Percentiles rank a stretch among this genome's conserved stretches.
These are phyloP conservation scores for Posidonia australis DNA, from an alignment of 106 monocot genomes.

Conservation along the genomic window DNA sequence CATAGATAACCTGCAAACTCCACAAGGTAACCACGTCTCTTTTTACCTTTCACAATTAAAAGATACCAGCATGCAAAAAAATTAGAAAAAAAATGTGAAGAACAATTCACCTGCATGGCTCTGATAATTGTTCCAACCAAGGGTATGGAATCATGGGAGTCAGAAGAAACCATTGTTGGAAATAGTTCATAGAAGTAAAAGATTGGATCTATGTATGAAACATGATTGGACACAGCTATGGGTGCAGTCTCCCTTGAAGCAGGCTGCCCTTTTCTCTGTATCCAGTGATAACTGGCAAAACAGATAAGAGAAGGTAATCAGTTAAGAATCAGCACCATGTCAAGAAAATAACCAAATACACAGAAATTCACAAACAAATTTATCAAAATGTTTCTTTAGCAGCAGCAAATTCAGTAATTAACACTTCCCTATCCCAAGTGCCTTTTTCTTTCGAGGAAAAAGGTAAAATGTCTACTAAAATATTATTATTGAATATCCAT, in stretches of 20 bases:
- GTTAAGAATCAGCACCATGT: too few species aligned
- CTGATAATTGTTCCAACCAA: constrained; percentile 96
- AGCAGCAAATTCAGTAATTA: too few species aligned
- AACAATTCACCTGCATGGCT: constrained; percentile 80
- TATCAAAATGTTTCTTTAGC: too few species aligned
- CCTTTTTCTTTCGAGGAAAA: too few species aligned
- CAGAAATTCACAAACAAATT: too few species aligned
- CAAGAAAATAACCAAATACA: too few species aligned
- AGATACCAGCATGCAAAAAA: neutral
- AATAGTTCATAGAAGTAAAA: constrained; percentile 94
- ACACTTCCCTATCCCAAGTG: too few species aligned
- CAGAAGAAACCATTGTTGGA: constrained; percentile 92
- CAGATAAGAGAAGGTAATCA: neutral
- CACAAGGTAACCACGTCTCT: neutral
- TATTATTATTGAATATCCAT: too few species aligned
- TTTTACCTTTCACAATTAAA: neutral
- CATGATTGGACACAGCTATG: constrained; percentile 87
- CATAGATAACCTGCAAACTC: constrained; percentile 78
- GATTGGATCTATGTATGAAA: constrained; percentile 92
- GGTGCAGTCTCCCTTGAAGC: constrained; percentile 71
- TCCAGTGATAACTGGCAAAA: constrained; percentile 79
- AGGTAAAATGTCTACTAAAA: too few species aligned
- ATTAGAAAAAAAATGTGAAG: neutral
- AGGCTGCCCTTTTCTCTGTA: constrained; percentile 63
- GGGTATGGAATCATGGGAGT: constrained; percentile 82